Conservation (phyloP, 257 asterid genomes). For the Agastache rugosa region DNA sequence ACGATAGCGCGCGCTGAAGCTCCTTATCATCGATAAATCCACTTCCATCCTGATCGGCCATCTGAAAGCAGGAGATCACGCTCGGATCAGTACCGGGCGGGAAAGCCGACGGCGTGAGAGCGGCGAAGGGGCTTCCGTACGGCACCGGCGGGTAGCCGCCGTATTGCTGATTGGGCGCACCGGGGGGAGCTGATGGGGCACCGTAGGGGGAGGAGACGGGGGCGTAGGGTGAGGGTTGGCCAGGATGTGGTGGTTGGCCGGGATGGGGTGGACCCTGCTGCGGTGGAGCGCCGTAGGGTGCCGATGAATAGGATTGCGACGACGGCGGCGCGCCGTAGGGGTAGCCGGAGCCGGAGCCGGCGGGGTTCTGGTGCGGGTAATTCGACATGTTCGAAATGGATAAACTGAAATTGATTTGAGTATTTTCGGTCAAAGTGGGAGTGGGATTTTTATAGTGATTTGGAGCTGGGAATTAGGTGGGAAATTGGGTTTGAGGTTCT, state of each 20-base stretch:
- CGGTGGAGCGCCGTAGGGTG: constrained; percentile 49
- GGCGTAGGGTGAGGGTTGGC: constrained; percentile 46
- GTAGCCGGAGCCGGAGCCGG: constrained; percentile 61
- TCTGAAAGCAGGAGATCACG: constrained; percentile 71
- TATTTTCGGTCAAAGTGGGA: background rate
- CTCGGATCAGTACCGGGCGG: constrained; percentile 95
- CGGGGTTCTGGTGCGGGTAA: constrained; percentile 60
- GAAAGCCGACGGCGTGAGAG: constrained; percentile 75
- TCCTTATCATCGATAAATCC: constrained; percentile 94
- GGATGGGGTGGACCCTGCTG: constrained; percentile 39
- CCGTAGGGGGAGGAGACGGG: constrained; percentile 49
- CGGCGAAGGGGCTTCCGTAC: constrained; percentile 69
- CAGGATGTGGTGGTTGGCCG: constrained; percentile 33
- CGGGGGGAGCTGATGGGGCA: constrained; percentile 49
- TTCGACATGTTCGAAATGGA: constrained; percentile 57
- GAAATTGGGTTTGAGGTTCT: constrained; percentile 14
- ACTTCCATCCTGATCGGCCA: constrained; percentile 93
- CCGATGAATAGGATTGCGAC: constrained; percentile 41
- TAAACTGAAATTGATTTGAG: background rate
- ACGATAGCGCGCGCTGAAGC: constrained; percentile 78
- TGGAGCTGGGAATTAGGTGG: background rate
- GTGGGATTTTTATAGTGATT: background rate
- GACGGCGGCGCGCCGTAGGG: constrained; percentile 52
- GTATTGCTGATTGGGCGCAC: constrained; percentile 51
- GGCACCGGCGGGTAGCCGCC: constrained; percentile 55